These are phyloP conservation scores for Domatiomyces globalis DNA, from an alignment of 2,329 filamentous ascomycete genomes.

Conservation along the genomic window DNA sequence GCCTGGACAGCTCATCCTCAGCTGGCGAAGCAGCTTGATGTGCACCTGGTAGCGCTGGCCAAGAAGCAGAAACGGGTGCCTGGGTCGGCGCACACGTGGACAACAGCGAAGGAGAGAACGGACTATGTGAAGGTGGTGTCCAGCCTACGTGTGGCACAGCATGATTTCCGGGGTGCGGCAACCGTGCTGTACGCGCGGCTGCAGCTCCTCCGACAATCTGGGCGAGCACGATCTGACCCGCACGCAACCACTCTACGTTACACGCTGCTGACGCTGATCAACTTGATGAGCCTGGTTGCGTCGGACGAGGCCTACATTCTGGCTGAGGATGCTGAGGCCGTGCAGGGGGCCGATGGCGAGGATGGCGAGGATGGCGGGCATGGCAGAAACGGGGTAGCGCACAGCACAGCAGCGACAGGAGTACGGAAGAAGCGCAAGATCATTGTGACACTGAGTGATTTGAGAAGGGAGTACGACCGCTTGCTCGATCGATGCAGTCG, in stretches of 20 bases:
- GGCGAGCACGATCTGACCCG: slow-evolving; percentile 24
- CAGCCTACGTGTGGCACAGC: slow-evolving; percentile 70
- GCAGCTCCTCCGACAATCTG: slow-evolving; percentile 22
- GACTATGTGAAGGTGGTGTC: slow-evolving; percentile 85
- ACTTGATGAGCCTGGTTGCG: slow-evolving; percentile 74
- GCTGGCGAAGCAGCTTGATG: slow-evolving; percentile 65
- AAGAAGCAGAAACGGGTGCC: slow-evolving; percentile 37
- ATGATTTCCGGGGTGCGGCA: slow-evolving; percentile 70
- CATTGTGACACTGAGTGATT: slow-evolving; percentile 71
- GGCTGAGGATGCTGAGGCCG: slow-evolving; percentile 6
- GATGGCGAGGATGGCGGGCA: slow-evolving; percentile 8
- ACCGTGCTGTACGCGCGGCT: slow-evolving; percentile 27
- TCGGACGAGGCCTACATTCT: slow-evolving; percentile 68
- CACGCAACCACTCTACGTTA: slow-evolving; percentile 44
- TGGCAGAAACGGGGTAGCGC: slow-evolving; percentile 4
- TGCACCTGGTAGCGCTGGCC: slow-evolving; percentile 58
- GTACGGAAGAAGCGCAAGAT: slow-evolving; percentile 37
- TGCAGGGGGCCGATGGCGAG: slow-evolving; percentile 10
- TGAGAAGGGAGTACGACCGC: slow-evolving; percentile 76
- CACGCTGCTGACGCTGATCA: slow-evolving; percentile 83
- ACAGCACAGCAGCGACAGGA: slow-evolving; percentile 14
- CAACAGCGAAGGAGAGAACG: neutral
- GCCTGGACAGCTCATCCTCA: slow-evolving; percentile 52
- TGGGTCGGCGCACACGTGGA: slow-evolving; percentile 22
- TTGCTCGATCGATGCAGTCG: slow-evolving; percentile 80